These are phyloP conservation scores for Huiozyma sinensis DNA, from an alignment of 805 yeast species.

Conservation along the genomic window DNA sequence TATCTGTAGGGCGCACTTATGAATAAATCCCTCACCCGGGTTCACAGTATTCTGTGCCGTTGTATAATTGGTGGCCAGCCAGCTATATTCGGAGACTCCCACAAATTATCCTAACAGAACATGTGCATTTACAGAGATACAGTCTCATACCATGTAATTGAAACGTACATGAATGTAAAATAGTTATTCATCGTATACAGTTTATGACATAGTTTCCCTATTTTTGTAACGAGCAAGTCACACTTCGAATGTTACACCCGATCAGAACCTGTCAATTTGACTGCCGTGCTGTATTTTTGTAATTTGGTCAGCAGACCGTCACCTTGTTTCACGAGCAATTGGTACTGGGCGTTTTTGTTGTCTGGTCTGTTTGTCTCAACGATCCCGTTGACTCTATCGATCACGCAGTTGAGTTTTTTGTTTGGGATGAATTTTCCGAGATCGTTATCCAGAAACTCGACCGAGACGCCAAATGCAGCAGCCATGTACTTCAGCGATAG, in stretches of 20 bases:
- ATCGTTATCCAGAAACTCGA: slow-evolving; percentile 78
- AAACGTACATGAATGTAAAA: no score
- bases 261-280: slow-evolving; percentile 87
- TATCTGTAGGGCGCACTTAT: no score
- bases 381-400: slow-evolving; percentile 90
- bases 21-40: no score
- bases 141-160: no score
- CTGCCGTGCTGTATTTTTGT: slow-evolving; percentile 96
- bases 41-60: no score
- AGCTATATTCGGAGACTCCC: no score
- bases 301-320: slow-evolving; percentile 85
- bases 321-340: slow-evolving; percentile 78
- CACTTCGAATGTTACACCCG: slow-evolving; percentile 28
- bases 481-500: slow-evolving; percentile 90
- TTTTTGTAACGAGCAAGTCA: no score
- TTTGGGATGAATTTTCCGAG: slow-evolving; percentile 85
- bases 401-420: slow-evolving; percentile 88
- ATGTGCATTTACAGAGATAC: no score
- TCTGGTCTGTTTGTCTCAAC: slow-evolving; percentile 95
- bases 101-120: no score
- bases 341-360: slow-evolving; percentile 90
- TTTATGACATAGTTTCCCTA: no score
- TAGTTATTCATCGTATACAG: no score
- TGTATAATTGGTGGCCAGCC: no score
- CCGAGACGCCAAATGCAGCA: slow-evolving; percentile 78